Base-by-base conservation (phyloP, 352 stramenopile genomes). In the Pythium apleroticum region DNA sequence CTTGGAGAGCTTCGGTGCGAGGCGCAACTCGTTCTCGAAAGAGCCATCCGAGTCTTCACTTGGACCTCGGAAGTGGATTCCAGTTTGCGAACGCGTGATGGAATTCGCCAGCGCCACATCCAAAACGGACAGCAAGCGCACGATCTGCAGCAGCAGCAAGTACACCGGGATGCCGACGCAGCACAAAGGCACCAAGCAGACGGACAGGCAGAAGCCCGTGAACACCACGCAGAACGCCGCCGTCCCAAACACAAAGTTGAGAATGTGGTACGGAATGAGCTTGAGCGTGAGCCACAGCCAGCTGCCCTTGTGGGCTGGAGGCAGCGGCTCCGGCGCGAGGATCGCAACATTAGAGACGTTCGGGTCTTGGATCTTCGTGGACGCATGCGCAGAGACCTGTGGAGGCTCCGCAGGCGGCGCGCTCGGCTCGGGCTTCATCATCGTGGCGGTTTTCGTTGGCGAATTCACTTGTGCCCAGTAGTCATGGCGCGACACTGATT, bases 91-190 rank as follows among this genome's bases (percentile, higher is more conserved):
- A 6, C 75, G 73, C 43, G 82, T 74, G 49, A 88, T 77, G 28
- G 80, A 81, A 62, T 93, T 91, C 68, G 86, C 74, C 25, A 93
- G 70, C 27, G 60, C 68, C 15, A 90, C 71, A 60, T 91, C 85
- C 30, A 86, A 33, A 12, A 79, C 69, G 33, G 78, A 74, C 10
- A 91, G 60, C 37, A 81, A 31, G 30, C 78, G 72, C 15, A 85
- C 70, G 45, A 82, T 24, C 25, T 84, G 80, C 33, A 94, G 66
- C 59, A 91, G 64, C 15, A 86, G 50, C n/a, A 85, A 76, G 61
- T 91, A 88, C 31, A 88, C 66, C 31, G 86, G 64, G 28, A 91
- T 60, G 15, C 85, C 85, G 10, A 90, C 31, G 35, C 80, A 87
- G 68, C 81, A 94, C 11, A 94, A 60, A 49, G 81, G 77, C 35